Base-by-base conservation (phyloP, 2,329 filamentous ascomycete species). In the Clonostachys byssicola region DNA sequence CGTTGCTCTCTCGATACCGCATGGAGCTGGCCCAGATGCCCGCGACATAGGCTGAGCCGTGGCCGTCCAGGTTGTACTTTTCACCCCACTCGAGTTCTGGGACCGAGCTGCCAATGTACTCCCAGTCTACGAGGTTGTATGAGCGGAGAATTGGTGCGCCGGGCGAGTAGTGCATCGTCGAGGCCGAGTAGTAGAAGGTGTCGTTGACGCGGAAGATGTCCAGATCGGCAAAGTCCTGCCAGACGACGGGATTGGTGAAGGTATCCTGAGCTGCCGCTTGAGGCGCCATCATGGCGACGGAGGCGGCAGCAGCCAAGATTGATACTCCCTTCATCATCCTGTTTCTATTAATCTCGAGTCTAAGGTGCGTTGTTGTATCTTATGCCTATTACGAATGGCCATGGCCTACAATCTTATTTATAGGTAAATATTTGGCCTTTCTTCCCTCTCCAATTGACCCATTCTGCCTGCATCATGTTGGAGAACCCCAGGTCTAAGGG, bases 21-120 rank as follows among this genome's bases (percentile, higher is more conserved):
- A 80, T 60, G 1, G 70, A 77, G 5, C 72, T 77, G 0, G 79
- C 79, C 72, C 74, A 82, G n/a, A 76, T 77, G 0, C 79, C 79
- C 43, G 72, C 66, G 6, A 73, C 65, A 49, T 82, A 82, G 1
- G 75, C 75, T 2, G 61, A 58, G 4, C 61, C 58, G 5, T 64
- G 62, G 42, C 63, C 65, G 8, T 64, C 62, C 10, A 56, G 60
- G 54, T 75, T 62, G 60, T 79, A 80, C 13, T 63, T 62, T 18
- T 63, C 52, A 18, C 68, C 68, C 56, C 71, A 80, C 48, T 68
- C 56, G 6, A 75, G 60, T 23, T 43, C 42, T 16, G 46, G 45
- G 3, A 77, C 66, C 2, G 67, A 71, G 50, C 76, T 73, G 0
- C 66, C 64, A 5, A 74, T 59, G 6, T 63, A 60, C 16, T 75